phyloP scores from a whole-genome alignment of 805 yeast genomes.

The Saccharomycopsis synnaedendra region DNA sequence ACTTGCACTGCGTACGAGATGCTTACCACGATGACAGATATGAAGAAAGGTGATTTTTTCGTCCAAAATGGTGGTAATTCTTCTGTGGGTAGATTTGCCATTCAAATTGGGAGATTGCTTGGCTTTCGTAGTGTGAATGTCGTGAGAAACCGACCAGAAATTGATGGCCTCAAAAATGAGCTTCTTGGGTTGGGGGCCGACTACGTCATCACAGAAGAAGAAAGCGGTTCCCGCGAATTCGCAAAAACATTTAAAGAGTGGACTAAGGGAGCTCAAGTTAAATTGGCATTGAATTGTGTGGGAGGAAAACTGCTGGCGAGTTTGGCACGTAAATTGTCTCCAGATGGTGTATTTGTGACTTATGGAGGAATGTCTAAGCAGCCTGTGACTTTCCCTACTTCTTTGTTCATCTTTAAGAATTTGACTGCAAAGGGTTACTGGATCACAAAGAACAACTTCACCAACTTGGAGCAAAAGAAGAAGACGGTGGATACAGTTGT shows the following conservation, averaged over 20 bases:
- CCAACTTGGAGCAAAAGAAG: conserved; percentile 48
- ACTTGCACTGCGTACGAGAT: conserved; percentile 88
- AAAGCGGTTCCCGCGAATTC: conserved; percentile 60
- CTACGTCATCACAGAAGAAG: conserved; percentile 80
- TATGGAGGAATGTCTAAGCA: conserved; percentile 98
- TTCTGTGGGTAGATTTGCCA: conserved; percentile 86
- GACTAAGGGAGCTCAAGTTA: conserved; percentile 31
- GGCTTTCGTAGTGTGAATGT: conserved; percentile 81
- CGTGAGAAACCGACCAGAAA: conserved; percentile 73
- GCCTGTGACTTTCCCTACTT: conserved; percentile 87
- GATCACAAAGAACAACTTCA: conserved; percentile 62
- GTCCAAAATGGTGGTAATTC: conserved; percentile 96
- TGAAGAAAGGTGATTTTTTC: conserved; percentile 53
- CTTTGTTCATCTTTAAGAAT: conserved; percentile 82
- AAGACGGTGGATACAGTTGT: conserved; percentile 44
- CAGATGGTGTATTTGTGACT: conserved; percentile 70
- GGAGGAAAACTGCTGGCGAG: conserved; percentile 83
- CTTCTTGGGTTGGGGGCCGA: conserved; percentile 70
- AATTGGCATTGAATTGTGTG: conserved; percentile 81
- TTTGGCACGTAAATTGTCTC: conserved; percentile 70
- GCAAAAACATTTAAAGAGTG: conserved; percentile 35
- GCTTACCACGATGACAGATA: conserved; percentile 44
- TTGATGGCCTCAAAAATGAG: conserved; percentile 40
- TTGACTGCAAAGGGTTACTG: conserved; percentile 83
- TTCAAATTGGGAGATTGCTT: conserved; percentile 70